A percentile compares a stretch with the other conserved stretches of the same genome.
Conservation (phyloP, 208 protist genomes). For the Herpetomonas samuelpessoai region DNA sequence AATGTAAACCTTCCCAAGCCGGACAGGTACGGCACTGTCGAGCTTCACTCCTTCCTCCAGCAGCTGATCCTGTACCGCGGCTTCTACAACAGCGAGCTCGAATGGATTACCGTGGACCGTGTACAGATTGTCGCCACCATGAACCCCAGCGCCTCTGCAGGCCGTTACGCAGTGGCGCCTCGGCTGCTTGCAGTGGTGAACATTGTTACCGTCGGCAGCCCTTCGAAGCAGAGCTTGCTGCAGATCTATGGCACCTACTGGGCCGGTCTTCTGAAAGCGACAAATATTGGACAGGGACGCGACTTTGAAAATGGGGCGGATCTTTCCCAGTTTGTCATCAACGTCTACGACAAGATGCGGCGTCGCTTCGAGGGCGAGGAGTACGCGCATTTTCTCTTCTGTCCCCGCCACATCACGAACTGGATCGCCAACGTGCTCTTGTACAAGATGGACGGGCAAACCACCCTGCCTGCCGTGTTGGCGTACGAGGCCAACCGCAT, state of each 20-base stretch:
- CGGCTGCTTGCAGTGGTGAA: slow-evolving; percentile 95
- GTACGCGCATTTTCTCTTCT: slow-evolving; percentile 96
- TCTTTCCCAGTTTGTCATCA: slow-evolving; percentile 92
- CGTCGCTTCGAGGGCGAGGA: slow-evolving; percentile 92
- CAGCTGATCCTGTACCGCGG: slow-evolving; percentile 96
- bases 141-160: slow-evolving; percentile 90
- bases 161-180: slow-evolving; percentile 89
- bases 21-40: slow-evolving; percentile 97
- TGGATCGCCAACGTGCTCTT: slow-evolving; percentile 91
- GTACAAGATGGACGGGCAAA: slow-evolving; percentile 89
- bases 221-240: slow-evolving; percentile 80
- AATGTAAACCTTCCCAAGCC: slow-evolving; percentile 97
- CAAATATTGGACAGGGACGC: slow-evolving; percentile 53
- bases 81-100: slow-evolving; percentile 96
- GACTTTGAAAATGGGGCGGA: slow-evolving; percentile 67
- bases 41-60: slow-evolving; percentile 97
- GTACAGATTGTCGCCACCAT: slow-evolving; percentile 96
- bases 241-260: slow-evolving; percentile 94
- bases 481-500: slow-evolving; percentile 92
- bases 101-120: slow-evolving; percentile 94
- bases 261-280: slow-evolving; percentile 54
- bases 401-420: slow-evolving; percentile 94
- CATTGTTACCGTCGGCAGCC: slow-evolving; percentile 92
- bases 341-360: slow-evolving; percentile 92
- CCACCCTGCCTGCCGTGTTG: slow-evolving; percentile 90